Evolutionary conservation across 2,329 filamentous ascomycete species (phyloP), one percentile per base, ranked within the genome.

Genomic region (Daldinia sp.): DNA sequence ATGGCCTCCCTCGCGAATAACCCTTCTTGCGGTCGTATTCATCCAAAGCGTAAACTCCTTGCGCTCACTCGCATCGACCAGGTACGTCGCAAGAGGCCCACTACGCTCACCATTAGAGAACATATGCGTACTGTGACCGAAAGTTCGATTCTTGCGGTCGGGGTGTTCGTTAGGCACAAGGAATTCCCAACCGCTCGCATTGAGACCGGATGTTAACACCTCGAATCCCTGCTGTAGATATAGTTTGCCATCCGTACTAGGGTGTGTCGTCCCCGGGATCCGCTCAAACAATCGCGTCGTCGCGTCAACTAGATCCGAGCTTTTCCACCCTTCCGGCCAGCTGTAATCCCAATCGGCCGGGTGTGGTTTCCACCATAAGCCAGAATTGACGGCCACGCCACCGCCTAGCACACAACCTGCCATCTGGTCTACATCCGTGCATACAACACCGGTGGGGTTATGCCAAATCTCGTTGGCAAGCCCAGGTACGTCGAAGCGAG

Each of bases 281-380:
- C 89, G 85, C 37, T 82, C 79, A 77, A 92, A 93, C 10, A 90
- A 86, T 53, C 87, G 85, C 35, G 84, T 79, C 4, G 89, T 86
- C 1, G 90, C 87, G n/a, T 81, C 77, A 66, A 82, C 80, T 74
- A 93, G 85, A 72, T 93, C 89, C 4, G 80, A 77, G 37, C 87
- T 84, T 77, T 90, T 89, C 91, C 91, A 93, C 23, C 90, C 91
- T 2, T 81, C 72, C 0, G 91, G 91, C 81, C 92, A 93, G 77
- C 90, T 90, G 77, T 86, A 83, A 76, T 93, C 89, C 82, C 90
- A 93, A 76, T 93, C 91, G 6, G 79, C 77, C 3, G 86, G 83
- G 69, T 89, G 86, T 0, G 91, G 85, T 79, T 84, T 88, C 84
- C 88, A 90, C 86, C 88, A 92, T 33, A 92, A 82, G 60, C 88